Conservation (phyloP, 768 basidiomycete species). For the Boletus rubropictus region DNA sequence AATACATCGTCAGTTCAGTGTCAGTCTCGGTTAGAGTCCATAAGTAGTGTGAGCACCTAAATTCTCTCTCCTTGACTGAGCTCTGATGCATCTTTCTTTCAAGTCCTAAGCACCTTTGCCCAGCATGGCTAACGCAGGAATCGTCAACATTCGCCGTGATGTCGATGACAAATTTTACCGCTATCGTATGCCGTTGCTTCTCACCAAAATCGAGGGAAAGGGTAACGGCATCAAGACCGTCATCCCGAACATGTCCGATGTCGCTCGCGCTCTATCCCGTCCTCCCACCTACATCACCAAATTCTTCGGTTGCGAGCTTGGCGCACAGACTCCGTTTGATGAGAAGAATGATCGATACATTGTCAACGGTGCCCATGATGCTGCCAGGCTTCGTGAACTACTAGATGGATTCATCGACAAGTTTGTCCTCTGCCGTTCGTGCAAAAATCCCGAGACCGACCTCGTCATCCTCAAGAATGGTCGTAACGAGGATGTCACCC, state of each 20-base stretch:
- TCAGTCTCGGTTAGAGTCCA: slow-evolving; percentile 45
- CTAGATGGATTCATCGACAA: slow-evolving; percentile 98
- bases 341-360: slow-evolving; percentile 98
- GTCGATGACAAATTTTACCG: slow-evolving; percentile 97
- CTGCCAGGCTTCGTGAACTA: slow-evolving; percentile 86
- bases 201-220: slow-evolving; percentile 96
- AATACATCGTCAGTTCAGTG: slow-evolving; percentile 63
- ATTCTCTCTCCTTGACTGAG: neutral
- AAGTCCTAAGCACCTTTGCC: slow-evolving; percentile 58
- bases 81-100: neutral
- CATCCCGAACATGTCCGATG: slow-evolving; percentile 96
- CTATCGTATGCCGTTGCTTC: slow-evolving; percentile 93
- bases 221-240: slow-evolving; percentile 99
- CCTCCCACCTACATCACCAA: slow-evolving; percentile 97
- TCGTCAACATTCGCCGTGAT: slow-evolving; percentile 92
- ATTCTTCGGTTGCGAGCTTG: slow-evolving; percentile 98
- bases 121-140: slow-evolving; percentile 78
- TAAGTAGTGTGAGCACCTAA: slow-evolving; percentile 44
- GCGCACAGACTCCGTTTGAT: slow-evolving; percentile 94
- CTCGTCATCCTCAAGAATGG: slow-evolving; percentile 84
- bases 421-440: slow-evolving; percentile 93
- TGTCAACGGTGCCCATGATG: slow-evolving; percentile 95
- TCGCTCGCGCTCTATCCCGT: slow-evolving; percentile 90
- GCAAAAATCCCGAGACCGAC: slow-evolving; percentile 99
- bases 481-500: slow-evolving; percentile 74